phyloP scores from a whole-genome alignment of 2,329 filamentous ascomycete genomes.

The Pestalotiopsis sp. region DNA sequence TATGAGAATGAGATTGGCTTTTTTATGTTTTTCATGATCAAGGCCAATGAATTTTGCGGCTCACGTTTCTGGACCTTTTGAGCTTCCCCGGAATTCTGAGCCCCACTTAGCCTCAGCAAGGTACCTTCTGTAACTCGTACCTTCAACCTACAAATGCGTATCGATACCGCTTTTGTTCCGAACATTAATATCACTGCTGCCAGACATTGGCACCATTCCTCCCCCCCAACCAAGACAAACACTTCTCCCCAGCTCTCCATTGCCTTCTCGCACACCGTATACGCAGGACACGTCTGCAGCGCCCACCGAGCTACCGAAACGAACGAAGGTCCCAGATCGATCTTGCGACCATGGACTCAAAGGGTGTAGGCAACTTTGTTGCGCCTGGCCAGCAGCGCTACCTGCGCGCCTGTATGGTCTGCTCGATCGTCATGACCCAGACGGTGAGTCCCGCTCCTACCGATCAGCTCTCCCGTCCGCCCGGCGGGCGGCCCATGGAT shows the following conservation, averaged over 20 bases:
- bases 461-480: background rate
- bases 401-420: constrained; percentile 97
- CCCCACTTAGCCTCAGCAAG: background rate
- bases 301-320: background rate
- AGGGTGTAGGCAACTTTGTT: constrained; percentile 57
- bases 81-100: constrained; percentile 5
- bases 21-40: background rate
- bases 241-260: background rate
- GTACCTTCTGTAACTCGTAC: background rate
- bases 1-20: background rate
- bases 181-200: background rate
- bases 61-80: background rate
- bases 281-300: background rate
- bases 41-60: background rate
- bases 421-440: constrained; percentile 87
- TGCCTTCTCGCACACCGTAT: background rate
- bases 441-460: constrained; percentile 44
- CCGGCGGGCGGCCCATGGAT: background rate
- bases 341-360: constrained; percentile 7
- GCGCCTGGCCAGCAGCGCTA: constrained; percentile 76
- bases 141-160: background rate
- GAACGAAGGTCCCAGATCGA: background rate
- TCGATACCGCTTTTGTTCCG: background rate
- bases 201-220: background rate
- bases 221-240: background rate